Evolutionary conservation across 345 rosid genomes (phyloP).

Genomic region (Diplotaxis tenuifolia): DNA sequence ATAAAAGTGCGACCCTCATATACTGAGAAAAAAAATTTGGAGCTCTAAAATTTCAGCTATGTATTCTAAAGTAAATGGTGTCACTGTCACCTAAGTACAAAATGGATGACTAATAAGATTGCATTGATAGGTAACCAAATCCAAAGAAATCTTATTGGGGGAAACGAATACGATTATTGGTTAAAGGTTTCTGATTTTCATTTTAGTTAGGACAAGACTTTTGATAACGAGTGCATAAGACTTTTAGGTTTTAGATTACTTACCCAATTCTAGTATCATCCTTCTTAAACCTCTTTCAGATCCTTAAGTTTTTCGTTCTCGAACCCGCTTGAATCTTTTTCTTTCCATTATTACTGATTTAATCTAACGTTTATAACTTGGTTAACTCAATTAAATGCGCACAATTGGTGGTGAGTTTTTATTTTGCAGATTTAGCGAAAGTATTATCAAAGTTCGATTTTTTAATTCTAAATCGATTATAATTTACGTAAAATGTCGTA

Average conservation of each 20-base stretch:
- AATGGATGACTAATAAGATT: constrained; percentile 24
- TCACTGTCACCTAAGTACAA: constrained; percentile 26
- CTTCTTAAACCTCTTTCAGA: constrained; percentile 22
- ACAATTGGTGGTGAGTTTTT: not conserved
- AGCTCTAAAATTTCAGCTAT: constrained; percentile 9
- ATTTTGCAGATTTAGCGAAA: not conserved
- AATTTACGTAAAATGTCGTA: not conserved
- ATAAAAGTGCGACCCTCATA: constrained; percentile 14
- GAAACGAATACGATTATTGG: not conserved
- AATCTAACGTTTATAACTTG: not conserved
- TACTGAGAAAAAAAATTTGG: constrained; percentile 14
- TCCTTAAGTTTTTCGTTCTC: constrained; percentile 12
- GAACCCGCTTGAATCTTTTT: constrained; percentile 18
- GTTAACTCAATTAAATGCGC: not conserved
- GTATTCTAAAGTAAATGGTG: constrained; percentile 21
- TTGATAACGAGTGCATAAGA: constrained; percentile 26
- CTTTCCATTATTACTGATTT: not conserved
- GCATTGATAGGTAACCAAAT: constrained; percentile 34
- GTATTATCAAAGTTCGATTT: not conserved
- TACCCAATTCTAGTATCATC: constrained; percentile 22
- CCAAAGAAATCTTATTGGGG: constrained; percentile 18
- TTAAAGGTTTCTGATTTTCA: constrained; percentile 8
- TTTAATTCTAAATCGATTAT: not conserved
- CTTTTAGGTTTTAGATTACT: constrained; percentile 29
- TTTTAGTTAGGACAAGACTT: constrained; percentile 33